phyloP scores from a whole-genome alignment of 1,284 basidiomycete genomes.

The Naganishia cerealis region DNA sequence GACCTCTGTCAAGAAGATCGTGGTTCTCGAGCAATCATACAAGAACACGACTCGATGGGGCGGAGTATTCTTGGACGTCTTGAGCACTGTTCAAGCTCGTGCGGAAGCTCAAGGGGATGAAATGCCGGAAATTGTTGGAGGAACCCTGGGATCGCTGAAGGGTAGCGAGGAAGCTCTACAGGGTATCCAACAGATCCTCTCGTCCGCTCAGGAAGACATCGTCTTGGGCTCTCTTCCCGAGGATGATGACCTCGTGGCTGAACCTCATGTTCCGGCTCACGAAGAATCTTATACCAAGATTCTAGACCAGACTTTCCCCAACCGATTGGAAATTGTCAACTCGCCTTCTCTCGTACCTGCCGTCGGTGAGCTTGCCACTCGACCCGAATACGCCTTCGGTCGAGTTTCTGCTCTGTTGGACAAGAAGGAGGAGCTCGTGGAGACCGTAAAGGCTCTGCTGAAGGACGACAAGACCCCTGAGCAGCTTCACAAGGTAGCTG shows the following conservation, averaged over 20 bases:
- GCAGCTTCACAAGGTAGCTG: slow-evolving; percentile 70
- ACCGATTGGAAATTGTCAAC: slow-evolving; percentile 81
- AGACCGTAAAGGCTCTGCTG: slow-evolving; percentile 62
- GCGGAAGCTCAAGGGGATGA: slow-evolving; percentile 58
- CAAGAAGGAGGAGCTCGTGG: slow-evolving; percentile 65
- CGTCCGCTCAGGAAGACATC: slow-evolving; percentile 38
- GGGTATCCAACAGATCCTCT: slow-evolving; percentile 47
- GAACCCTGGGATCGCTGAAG: slow-evolving; percentile 61
- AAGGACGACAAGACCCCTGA: slow-evolving; percentile 55
- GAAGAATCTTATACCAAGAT: slow-evolving; percentile 90
- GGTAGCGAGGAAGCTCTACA: slow-evolving; percentile 45
- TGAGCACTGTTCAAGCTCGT: slow-evolving; percentile 68
- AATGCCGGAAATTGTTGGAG: slow-evolving; percentile 63
- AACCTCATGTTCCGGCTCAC: slow-evolving; percentile 75
- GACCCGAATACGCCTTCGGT: slow-evolving; percentile 90
- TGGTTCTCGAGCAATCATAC: slow-evolving; percentile 80
- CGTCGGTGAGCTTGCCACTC: slow-evolving; percentile 72
- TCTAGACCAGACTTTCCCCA: slow-evolving; percentile 73
- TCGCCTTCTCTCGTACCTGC: slow-evolving; percentile 69
- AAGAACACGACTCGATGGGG: slow-evolving; percentile 82
- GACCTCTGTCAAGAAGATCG: slow-evolving; percentile 65
- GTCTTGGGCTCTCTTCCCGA: slow-evolving; percentile 44
- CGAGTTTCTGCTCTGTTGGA: slow-evolving; percentile 80
- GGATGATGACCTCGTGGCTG: slow-evolving; percentile 48
- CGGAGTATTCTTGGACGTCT: slow-evolving; percentile 79